phyloP scores from a whole-genome alignment of 805 yeast genomes.

The Ogataea degrootiae region DNA sequence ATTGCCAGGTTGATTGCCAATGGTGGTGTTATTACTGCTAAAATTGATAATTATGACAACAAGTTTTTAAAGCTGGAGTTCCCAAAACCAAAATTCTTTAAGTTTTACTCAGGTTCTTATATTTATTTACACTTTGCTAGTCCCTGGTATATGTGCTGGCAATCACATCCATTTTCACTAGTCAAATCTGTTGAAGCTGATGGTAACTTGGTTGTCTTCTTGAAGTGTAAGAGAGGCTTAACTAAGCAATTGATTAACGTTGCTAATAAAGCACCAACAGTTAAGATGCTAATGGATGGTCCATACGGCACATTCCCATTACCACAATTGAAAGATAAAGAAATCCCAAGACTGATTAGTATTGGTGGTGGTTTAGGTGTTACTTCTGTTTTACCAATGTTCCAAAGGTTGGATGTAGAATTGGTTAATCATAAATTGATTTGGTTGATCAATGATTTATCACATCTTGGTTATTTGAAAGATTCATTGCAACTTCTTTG shows the following conservation, averaged over 20 bases:
- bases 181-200: slow-evolving; percentile 34
- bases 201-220: slow-evolving; percentile 32
- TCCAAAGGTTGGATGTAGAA: neutral
- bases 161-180: slow-evolving; percentile 68
- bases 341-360: slow-evolving; percentile 7
- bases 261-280: slow-evolving; percentile 19
- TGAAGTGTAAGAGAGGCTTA: slow-evolving; percentile 48
- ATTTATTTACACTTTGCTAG: slow-evolving; percentile 51
- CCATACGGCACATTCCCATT: slow-evolving; percentile 49
- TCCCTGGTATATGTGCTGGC: slow-evolving; percentile 46
- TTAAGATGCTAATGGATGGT: slow-evolving; percentile 47
- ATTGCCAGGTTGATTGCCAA: slow-evolving; percentile 26
- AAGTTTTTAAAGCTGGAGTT: slow-evolving; percentile 17
- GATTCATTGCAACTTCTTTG: slow-evolving; percentile 10
- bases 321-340: slow-evolving; percentile 1
- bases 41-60: slow-evolving; percentile 7
- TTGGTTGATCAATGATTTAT: slow-evolving; percentile 19
- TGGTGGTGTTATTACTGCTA: slow-evolving; percentile 20
- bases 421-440: slow-evolving; percentile 8
- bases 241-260: slow-evolving; percentile 28
- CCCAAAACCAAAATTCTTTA: slow-evolving; percentile 14
- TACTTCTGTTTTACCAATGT: slow-evolving; percentile 15
- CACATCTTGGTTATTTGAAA: slow-evolving; percentile 7
- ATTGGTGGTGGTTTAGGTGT: slow-evolving; percentile 24
- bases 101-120: slow-evolving; percentile 45